Base-by-base conservation (phyloP, 1,284 basidiomycete species). In the Pholiota adiposa region DNA sequence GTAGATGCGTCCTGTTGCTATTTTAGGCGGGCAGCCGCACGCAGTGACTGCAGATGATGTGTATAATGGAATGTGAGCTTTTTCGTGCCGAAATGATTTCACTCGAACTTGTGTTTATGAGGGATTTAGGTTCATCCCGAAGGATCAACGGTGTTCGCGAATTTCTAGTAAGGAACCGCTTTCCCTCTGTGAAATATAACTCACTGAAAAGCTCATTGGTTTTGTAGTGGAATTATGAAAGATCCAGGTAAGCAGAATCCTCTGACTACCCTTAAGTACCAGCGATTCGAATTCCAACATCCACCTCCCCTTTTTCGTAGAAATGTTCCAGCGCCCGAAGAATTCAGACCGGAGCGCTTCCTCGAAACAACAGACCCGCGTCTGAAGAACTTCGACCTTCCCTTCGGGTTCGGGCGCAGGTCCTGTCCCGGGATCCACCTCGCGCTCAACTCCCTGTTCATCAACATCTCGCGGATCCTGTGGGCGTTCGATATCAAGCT, bases 371-470 rank as follows among this genome's bases (percentile, higher is more conserved):
- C 67, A n/a, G 62, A 78, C 56, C 73, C 75, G 12, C 67, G 75
- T 6, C 50, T 81, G 36, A 63, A 72, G 50, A 69, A 73, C 21
- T 80, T 80, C 60, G 76, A 79, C 9, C 73, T 81, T 43, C 79
- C 80, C 2, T 82, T 81, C 60, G 79, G 79, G 2, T 81, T 79
- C 52, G 79, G 79, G 11, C 65, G 80, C 25, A 68, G 80, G 23
- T 75, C 80, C 5, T 82, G 79, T 60, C 78, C 78, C 0, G 79
- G 80, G 1, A 75, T 76, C 69, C 75, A 81, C 54, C 72, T 82
- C 8, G 80, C 76, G 1, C 67, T 67, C 27, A 79, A 80, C 63
- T 79, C 78, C 2, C 50, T 80, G 11, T 79, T 77, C 60, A 78
- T 83, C 61, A 74, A 76, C 60, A 67, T 80, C 16, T 70, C 78